These are phyloP conservation scores for Lepidopterella palustris DNA, from an alignment of 495 filamentous ascomycete species.

Conservation along the genomic window DNA sequence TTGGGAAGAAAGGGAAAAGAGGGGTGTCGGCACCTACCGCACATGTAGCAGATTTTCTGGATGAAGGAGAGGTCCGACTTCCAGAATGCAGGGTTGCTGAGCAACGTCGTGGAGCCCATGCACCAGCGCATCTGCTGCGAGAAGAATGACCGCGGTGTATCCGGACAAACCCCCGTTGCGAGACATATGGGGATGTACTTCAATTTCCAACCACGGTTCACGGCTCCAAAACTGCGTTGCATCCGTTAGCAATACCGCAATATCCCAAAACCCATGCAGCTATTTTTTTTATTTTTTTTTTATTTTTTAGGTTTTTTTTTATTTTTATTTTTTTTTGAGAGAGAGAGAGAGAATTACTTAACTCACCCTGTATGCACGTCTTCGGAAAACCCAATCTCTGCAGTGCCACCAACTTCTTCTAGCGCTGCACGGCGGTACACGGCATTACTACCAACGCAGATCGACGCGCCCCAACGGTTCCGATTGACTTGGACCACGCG, in stretches of 20 bases:
- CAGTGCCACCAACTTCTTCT: slow-evolving; percentile 27
- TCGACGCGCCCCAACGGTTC: slow-evolving; percentile 29
- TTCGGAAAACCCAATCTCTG: slow-evolving; percentile 28
- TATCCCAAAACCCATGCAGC: no score
- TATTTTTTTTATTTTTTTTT: no score
- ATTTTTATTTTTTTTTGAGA: no score
- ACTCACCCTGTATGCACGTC: slow-evolving; percentile 29
- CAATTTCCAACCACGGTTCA: slow-evolving; percentile 31
- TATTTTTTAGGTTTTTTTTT: no score
- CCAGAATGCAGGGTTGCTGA: slow-evolving; percentile 28
- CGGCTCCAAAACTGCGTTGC: slow-evolving; percentile 8
- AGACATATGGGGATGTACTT: slow-evolving; percentile 31
- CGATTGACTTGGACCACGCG: slow-evolving; percentile 31
- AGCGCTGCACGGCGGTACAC: slow-evolving; percentile 30
- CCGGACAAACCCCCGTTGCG: slow-evolving; percentile 30
- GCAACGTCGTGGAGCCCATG: slow-evolving; percentile 26
- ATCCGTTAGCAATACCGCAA: not conserved
- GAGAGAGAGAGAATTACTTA: slow-evolving; percentile 1
- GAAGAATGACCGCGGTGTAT: slow-evolving; percentile 30
- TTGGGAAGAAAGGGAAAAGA: no score
- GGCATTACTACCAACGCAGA: slow-evolving; percentile 32
- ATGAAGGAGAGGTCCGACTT: slow-evolving; percentile 20
- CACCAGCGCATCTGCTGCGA: slow-evolving; percentile 34
- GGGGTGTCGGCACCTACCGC: no score
- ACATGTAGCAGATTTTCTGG: slow-evolving; percentile 31